Conservation (phyloP, 73 alveolate species). For the Paramecium pentaurelia region DNA sequence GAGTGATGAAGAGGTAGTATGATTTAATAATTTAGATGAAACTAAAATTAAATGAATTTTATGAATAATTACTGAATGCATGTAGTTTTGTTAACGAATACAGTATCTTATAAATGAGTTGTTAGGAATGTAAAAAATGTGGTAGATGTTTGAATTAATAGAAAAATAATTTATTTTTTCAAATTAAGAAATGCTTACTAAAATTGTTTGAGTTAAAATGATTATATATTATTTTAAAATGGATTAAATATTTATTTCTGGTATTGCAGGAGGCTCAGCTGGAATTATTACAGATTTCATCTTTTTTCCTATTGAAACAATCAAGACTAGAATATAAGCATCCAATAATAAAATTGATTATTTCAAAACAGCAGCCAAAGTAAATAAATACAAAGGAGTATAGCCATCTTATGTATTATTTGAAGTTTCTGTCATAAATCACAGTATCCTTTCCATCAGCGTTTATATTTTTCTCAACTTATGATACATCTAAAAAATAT, state of each 20-base stretch:
- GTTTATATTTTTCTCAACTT: slow-evolving; percentile 72
- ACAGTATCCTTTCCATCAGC: slow-evolving; percentile 86
- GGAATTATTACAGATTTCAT: slow-evolving; percentile 76
- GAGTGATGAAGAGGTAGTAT: neutral
- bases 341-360: slow-evolving; percentile 46
- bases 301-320: slow-evolving; percentile 79
- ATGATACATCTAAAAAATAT: slow-evolving; percentile 70
- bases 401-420: slow-evolving; percentile 26
- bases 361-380: slow-evolving; percentile 67
- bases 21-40: neutral
- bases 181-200: neutral
- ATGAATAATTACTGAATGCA: neutral
- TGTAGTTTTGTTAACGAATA: neutral
- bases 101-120: neutral
- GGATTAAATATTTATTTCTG: slow-evolving; percentile 46
- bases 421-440: slow-evolving; percentile 48
- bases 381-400: slow-evolving; percentile 76
- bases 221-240: neutral
- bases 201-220: slow-evolving; percentile 30
- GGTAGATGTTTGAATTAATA: neutral
- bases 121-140: neutral
- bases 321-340: slow-evolving; percentile 75
- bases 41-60: neutral
- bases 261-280: slow-evolving; percentile 82
- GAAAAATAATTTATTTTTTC: neutral